Evolutionary conservation across 2,329 filamentous ascomycete species (phyloP).

Genomic region (Cladosporium sp.): DNA sequence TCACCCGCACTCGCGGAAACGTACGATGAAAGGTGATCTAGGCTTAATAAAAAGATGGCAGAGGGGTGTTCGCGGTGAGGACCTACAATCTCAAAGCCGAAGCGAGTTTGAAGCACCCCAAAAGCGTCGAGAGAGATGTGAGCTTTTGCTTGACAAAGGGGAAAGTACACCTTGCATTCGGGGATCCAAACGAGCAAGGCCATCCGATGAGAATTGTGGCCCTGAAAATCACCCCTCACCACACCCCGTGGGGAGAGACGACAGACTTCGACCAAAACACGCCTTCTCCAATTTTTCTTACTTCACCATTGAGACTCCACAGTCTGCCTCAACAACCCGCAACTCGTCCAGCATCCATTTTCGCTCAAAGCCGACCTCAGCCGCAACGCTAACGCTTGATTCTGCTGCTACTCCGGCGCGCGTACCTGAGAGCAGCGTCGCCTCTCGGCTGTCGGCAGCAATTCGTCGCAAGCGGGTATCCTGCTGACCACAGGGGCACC

Average conservation of each 20-base stretch:
- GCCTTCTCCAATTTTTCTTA: no score
- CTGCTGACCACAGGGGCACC: neutral
- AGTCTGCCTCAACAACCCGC: neutral
- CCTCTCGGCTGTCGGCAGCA: conserved; percentile 2
- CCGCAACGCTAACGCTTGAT: conserved; percentile 3
- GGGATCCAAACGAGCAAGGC: neutral
- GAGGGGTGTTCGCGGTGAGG: no score
- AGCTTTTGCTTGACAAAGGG: no score
- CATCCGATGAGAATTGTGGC: neutral
- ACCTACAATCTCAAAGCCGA: no score
- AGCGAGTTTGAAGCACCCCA: no score
- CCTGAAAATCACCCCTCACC: neutral
- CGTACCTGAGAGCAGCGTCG: neutral
- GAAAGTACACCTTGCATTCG: neutral
- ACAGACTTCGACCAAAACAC: neutral
- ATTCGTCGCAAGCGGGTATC: neutral
- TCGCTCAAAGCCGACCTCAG: conserved; percentile 9
- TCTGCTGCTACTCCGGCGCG: conserved; percentile 3
- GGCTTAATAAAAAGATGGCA: no score
- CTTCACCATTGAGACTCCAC: no score
- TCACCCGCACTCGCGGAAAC: no score
- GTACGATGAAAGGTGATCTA: no score
- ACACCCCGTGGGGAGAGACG: neutral
- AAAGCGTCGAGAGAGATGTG: no score
- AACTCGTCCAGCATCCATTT: neutral